A percentile compares a stretch with the other conserved stretches of the same genome.
These are phyloP conservation scores for Stellera chamaejasme DNA, from an alignment of 345 rosid species.

Conservation along the genomic window DNA sequence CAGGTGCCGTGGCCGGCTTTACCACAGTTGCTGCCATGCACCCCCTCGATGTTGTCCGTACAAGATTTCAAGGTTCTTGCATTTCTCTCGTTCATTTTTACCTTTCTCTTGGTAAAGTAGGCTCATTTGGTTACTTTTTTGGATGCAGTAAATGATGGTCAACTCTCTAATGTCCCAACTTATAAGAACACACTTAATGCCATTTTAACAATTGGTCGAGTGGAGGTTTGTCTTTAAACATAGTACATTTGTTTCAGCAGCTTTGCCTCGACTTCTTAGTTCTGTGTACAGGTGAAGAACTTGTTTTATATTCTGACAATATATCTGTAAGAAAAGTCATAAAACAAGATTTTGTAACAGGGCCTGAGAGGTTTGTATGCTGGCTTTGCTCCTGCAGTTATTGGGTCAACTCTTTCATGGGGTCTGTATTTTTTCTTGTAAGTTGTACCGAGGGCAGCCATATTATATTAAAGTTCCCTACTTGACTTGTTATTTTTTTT, in stretches of 20 bases:
- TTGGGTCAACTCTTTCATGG: slow-evolving; percentile 86
- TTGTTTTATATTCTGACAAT: not conserved
- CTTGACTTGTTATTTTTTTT: no score
- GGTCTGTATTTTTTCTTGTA: slow-evolving; percentile 90
- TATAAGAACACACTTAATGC: slow-evolving; percentile 85
- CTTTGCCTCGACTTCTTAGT: not conserved
- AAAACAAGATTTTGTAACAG: slow-evolving; percentile 23
- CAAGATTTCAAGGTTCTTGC: slow-evolving; percentile 76
- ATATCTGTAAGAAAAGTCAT: no score
- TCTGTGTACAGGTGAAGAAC: not conserved
- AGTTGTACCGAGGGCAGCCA: slow-evolving; percentile 17
- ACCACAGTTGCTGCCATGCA: slow-evolving; percentile 77
- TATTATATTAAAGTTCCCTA: not conserved
- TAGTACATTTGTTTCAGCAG: not conserved
- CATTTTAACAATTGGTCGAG: slow-evolving; percentile 60
- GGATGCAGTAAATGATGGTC: slow-evolving; percentile 66
- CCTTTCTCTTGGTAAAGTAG: not conserved
- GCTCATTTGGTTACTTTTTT: slow-evolving; percentile 8
- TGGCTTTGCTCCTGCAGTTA: slow-evolving; percentile 79
- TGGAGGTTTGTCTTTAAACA: slow-evolving; percentile 39
- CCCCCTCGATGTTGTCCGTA: slow-evolving; percentile 91
- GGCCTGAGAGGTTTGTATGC: slow-evolving; percentile 87
- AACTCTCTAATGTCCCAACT: slow-evolving; percentile 48
- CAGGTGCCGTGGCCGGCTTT: slow-evolving; percentile 87
- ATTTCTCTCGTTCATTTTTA: not conserved